phyloP scores from a whole-genome alignment of 2,329 filamentous ascomycete genomes.

The Phyllosticta citrichinensis region DNA sequence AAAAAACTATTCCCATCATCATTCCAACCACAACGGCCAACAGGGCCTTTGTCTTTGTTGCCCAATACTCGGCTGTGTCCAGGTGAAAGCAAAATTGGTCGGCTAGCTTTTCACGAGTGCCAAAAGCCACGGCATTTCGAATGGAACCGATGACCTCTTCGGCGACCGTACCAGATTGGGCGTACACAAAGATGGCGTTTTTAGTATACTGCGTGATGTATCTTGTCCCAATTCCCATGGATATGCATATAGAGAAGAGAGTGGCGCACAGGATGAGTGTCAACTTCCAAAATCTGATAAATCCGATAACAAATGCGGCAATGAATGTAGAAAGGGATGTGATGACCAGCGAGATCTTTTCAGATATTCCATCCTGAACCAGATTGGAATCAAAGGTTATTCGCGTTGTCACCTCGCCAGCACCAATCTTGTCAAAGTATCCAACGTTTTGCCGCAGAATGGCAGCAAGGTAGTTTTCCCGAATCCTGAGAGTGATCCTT shows the following conservation, averaged over 20 bases:
- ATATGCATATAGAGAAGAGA: slow-evolving; percentile 65
- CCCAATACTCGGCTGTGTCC: slow-evolving; percentile 60
- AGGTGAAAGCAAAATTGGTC: slow-evolving; percentile 74
- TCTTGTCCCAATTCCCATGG: slow-evolving; percentile 60
- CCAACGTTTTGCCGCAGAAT: slow-evolving; percentile 32
- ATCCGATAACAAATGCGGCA: slow-evolving; percentile 83
- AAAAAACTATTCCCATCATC: slow-evolving; percentile 75
- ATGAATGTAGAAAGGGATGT: slow-evolving; percentile 48
- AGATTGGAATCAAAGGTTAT: slow-evolving; percentile 92
- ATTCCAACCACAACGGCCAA: slow-evolving; percentile 70
- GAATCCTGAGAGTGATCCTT: slow-evolving; percentile 25
- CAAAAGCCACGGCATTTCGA: slow-evolving; percentile 84
- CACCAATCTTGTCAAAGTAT: slow-evolving; percentile 67
- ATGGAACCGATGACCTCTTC: slow-evolving; percentile 94
- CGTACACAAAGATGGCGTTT: slow-evolving; percentile 67
- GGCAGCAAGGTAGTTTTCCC: slow-evolving; percentile 53
- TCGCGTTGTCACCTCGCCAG: slow-evolving; percentile 86
- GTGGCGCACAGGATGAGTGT: slow-evolving; percentile 77
- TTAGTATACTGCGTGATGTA: slow-evolving; percentile 75
- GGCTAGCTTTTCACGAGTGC: slow-evolving; percentile 86
- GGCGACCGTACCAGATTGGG: slow-evolving; percentile 73
- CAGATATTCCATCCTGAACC: slow-evolving; percentile 73
- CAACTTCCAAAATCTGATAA: slow-evolving; percentile 85
- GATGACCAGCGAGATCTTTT: slow-evolving; percentile 27
- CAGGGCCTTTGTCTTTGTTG: slow-evolving; percentile 62